Evolutionary conservation across 805 yeast genomes (phyloP).

Genomic region (Metschnikowia peoriensis): DNA sequence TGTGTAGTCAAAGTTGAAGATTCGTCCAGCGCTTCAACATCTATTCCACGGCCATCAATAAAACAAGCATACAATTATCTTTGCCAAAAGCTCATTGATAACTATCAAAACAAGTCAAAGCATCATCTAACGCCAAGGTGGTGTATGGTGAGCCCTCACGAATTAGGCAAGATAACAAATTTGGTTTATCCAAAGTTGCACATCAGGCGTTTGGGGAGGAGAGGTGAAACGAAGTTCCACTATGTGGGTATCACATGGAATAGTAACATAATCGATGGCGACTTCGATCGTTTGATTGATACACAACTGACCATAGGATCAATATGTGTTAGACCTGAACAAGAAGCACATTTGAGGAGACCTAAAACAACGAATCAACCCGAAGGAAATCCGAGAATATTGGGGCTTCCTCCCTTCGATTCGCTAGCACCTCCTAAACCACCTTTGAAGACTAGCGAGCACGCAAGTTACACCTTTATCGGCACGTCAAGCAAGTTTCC

Average conservation of each 20-base stretch:
- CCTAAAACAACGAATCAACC: no score
- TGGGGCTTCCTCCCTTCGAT: no score
- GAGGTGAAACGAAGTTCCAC: conserved; percentile 44
- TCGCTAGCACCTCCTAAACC: no score
- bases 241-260: conserved; percentile 42
- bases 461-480: no score
- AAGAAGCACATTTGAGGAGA: no score
- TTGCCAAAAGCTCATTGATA: conserved; percentile 36
- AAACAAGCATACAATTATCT: conserved; percentile 40
- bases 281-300: conserved; percentile 30
- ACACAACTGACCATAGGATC: conserved; percentile 2
- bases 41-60: conserved; percentile 39
- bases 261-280: conserved; percentile 28
- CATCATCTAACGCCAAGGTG: conserved; percentile 27
- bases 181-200: conserved; percentile 37
- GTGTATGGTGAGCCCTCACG: conserved; percentile 40
- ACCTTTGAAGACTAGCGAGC: no score
- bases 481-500: no score
- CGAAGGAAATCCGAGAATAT: no score
- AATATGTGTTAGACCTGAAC: no score
- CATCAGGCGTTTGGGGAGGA: conserved; percentile 38
- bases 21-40: conserved; percentile 19
- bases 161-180: conserved; percentile 40
- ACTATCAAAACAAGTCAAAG: conserved; percentile 24
- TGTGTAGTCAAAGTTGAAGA: conserved; percentile 25